Base-by-base conservation (phyloP, 1,284 basidiomycete species). In the Singerocomus rubriflavus region DNA sequence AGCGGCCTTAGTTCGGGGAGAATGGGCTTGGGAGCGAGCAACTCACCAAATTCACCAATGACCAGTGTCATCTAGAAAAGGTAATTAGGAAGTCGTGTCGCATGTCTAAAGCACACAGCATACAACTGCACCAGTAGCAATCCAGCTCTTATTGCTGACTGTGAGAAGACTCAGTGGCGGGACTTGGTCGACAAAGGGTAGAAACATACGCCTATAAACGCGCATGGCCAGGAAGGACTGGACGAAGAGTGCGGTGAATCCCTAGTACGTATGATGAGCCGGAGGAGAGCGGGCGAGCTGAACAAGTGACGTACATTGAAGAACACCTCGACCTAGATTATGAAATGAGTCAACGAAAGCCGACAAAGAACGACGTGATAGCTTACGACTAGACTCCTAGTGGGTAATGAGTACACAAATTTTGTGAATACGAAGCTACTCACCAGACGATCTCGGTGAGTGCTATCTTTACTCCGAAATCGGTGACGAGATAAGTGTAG, bases 401-500 rank as follows among this genome's bases (percentile, higher is more conserved):
- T 35, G 29, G 39, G 32, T 7, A 30, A 48, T 56, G 36, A 55
- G 32, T 8, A 49, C 33, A 26, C 14, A 3, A 3, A 1, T 30
- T 26, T 7, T 13, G 27, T 9, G 10, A 35, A 44, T n/a, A 4
- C 16, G 3, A 48, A 25, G 21, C n/a, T 10, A 60, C 73, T 51
- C 57, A 79, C 82, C 76, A 79, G 11, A 81, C 71, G n/a, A 81
- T 61, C 0, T 57, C 58, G 0, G 39, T 48, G 5, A 83, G 71
- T 29, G 64, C 57, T 0, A 50, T 41, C 6, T 3, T 0, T 59
- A 59, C 66, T 33, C 71, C 71, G 55, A 74, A 83, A 52, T 80
- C 66, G 10, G 72, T 74, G 46, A 85, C 62, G 5, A 77, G 58
- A 57, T 85, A 84, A 6, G 69, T 71, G 57, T 85, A 85, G 4